Percentiles rank a stretch among this genome's conserved stretches.
phyloP scores from a whole-genome alignment of 352 stramenopile species.

The Pythium brassicae region DNA sequence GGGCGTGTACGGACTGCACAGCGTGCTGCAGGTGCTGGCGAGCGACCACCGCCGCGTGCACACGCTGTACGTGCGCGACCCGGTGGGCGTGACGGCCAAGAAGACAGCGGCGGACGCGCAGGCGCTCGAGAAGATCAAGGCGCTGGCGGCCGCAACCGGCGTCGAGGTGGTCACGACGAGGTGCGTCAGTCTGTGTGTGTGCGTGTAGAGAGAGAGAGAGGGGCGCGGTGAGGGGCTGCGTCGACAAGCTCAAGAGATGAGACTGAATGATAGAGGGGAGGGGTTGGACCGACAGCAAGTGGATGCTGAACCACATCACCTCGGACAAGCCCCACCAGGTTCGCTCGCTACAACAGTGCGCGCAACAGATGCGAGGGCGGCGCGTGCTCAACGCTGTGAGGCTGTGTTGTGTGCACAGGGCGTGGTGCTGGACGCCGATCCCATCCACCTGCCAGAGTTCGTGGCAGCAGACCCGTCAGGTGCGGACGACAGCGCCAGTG shows the following conservation, averaged over 20 bases:
- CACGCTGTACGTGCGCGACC: slow-evolving; percentile 49
- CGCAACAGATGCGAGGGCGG: not conserved
- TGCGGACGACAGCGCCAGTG: slow-evolving; percentile 7
- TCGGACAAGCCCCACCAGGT: slow-evolving; percentile 81
- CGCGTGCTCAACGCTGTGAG: not conserved
- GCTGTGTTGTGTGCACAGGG: slow-evolving; percentile 23
- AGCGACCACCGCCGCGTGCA: slow-evolving; percentile 47
- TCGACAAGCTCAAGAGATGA: not conserved
- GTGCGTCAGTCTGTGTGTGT: slow-evolving; percentile 11
- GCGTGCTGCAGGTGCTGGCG: slow-evolving; percentile 57
- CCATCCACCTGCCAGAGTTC: slow-evolving; percentile 56
- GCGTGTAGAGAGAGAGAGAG: not conserved
- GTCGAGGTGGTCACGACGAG: slow-evolving; percentile 27
- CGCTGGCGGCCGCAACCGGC: slow-evolving; percentile 24
- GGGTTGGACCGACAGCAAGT: slow-evolving; percentile 40
- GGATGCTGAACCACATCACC: slow-evolving; percentile 81
- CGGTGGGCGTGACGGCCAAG: slow-evolving; percentile 17
- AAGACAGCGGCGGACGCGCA: slow-evolving; percentile 27
- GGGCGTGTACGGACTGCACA: slow-evolving; percentile 68
- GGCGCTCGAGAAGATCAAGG: slow-evolving; percentile 42
- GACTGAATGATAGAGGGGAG: not conserved
- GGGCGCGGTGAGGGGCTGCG: not conserved
- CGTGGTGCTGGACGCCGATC: slow-evolving; percentile 65
- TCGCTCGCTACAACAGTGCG: not conserved
- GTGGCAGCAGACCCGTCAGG: slow-evolving; percentile 33